Evolutionary conservation across 305 asterid species (phyloP).

Genomic region (Fraxinus baroniana): DNA sequence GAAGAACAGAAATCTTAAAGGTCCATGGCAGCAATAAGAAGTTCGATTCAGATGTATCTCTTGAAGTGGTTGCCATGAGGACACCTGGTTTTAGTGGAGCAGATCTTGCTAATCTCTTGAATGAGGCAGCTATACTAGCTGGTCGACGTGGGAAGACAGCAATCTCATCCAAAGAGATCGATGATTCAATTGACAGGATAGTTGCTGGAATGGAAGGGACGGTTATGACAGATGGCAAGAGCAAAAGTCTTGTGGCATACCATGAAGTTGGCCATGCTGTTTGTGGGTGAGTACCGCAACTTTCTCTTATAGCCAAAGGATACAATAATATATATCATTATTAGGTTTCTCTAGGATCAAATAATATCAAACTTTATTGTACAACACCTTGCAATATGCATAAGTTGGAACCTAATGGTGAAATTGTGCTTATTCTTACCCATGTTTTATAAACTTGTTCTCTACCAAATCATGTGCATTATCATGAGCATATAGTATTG

Average conservation of each 20-base stretch:
- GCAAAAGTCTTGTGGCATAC: slow-evolving; percentile 95
- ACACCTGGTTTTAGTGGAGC: slow-evolving; percentile 99
- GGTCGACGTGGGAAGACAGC: slow-evolving; percentile 85
- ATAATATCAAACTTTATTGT: neutral
- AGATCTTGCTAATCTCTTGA: slow-evolving; percentile 93
- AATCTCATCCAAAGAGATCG: slow-evolving; percentile 82
- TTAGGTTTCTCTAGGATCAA: neutral
- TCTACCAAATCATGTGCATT: neutral
- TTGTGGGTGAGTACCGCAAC: slow-evolving; percentile 64
- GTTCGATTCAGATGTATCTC: slow-evolving; percentile 61
- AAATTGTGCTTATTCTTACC: neutral
- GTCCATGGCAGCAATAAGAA: slow-evolving; percentile 22
- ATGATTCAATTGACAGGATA: slow-evolving; percentile 89
- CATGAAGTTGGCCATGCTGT: slow-evolving; percentile 98
- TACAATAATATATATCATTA: neutral
- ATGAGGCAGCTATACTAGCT: slow-evolving; percentile 95
- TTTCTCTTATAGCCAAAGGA: neutral
- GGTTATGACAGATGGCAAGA: slow-evolving; percentile 95
- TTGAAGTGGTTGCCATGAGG: slow-evolving; percentile 81
- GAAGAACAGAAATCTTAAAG: slow-evolving; percentile 64
- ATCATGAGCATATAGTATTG: neutral
- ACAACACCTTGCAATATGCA: neutral
- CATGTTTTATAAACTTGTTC: neutral
- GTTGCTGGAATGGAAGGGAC: slow-evolving; percentile 99
- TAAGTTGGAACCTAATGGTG: neutral